Evolutionary conservation across 805 yeast genomes (phyloP), one percentile per base, ranked within the genome.

Genomic region (Nakazawaea siamensis): DNA sequence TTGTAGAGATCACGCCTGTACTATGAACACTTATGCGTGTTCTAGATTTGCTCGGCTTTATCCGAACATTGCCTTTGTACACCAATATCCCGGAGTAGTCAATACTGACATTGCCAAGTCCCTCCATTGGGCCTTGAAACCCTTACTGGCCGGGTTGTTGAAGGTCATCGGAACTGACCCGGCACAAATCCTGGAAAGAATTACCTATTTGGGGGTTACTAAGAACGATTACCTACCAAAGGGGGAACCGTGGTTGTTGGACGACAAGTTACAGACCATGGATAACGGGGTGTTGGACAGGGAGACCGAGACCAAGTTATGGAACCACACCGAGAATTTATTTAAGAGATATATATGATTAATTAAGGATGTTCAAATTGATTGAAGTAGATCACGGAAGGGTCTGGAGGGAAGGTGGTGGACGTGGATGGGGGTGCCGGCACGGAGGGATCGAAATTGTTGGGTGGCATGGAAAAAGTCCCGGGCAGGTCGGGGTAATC

Each of bases 51-150:
- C 47, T 13, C 21, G 35, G 18, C 27, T 29, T 4, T 43, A 49
- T 36, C 54, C 54, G 10, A 25, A 40, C 13, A 30, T 49, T 8
- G 18, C 42, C 3, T 49, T 49, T 35, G 31, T 36, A 14, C 54
- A 49, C 36, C 42, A 39, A n/a, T 40, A 36, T 29, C 54, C 54
- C 6, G 54, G 54, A 12, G n/a, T 43, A 7, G 52, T 49, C 17
- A 35, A 34, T 4, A 47, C 54, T 3, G 40, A 41, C n/a, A 33
- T 43, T 30, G 27, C 25, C 12, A 19, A 46, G 7, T 36, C 36
- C n/a, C 31, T 48, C 20, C 52, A 50, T 13, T 46, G 46, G 47
- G 38, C 31, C 27, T 27, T 34, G 9, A 34, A 46, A 28, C 24
- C 18, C 24, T 35, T 37, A 13, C 29, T 32, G 7, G 21, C n/a